Conservation (phyloP, 2,329 filamentous ascomycete genomes). For the Ophiocordyceps sinensis region DNA sequence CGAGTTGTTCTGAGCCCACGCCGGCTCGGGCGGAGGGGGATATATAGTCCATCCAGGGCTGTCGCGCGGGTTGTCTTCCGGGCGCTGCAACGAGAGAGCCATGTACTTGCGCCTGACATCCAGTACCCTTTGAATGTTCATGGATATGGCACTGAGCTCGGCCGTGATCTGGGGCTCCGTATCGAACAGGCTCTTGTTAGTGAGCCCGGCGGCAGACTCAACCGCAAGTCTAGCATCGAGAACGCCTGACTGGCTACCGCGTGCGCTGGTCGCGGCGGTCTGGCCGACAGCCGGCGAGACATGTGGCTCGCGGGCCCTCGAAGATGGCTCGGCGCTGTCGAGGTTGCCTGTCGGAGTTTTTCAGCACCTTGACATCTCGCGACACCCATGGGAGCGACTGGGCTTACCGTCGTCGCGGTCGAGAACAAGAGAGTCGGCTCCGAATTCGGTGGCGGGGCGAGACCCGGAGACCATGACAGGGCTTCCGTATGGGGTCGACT, state of each 20-base stretch:
- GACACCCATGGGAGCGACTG: not conserved
- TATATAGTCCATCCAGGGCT: slow-evolving; percentile 75
- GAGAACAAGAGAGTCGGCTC: slow-evolving; percentile 19
- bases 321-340: slow-evolving; percentile 2
- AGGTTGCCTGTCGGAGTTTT: slow-evolving; percentile 4
- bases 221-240: slow-evolving; percentile 23
- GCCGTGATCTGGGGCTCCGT: slow-evolving; percentile 68
- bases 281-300: not conserved
- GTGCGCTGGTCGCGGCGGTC: not conserved
- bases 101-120: slow-evolving; percentile 86
- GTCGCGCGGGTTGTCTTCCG: slow-evolving; percentile 79
- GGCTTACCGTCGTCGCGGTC: slow-evolving; percentile 12
- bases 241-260: slow-evolving; percentile 24
- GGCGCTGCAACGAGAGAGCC: slow-evolving; percentile 64
- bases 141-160: slow-evolving; percentile 76
- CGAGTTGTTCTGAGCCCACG: slow-evolving; percentile 42
- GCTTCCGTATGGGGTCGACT: slow-evolving; percentile 30
- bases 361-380: not conserved
- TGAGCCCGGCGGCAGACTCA: slow-evolving; percentile 34
- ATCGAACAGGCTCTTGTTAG: slow-evolving; percentile 52
- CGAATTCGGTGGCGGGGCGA: slow-evolving; percentile 20
- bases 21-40: slow-evolving; percentile 78
- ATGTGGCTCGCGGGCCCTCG: slow-evolving; percentile 1
- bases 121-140: slow-evolving; percentile 79
- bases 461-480: slow-evolving; percentile 25